Conservation (phyloP, 352 stramenopile species). For the Pythium guiyangense region DNA sequence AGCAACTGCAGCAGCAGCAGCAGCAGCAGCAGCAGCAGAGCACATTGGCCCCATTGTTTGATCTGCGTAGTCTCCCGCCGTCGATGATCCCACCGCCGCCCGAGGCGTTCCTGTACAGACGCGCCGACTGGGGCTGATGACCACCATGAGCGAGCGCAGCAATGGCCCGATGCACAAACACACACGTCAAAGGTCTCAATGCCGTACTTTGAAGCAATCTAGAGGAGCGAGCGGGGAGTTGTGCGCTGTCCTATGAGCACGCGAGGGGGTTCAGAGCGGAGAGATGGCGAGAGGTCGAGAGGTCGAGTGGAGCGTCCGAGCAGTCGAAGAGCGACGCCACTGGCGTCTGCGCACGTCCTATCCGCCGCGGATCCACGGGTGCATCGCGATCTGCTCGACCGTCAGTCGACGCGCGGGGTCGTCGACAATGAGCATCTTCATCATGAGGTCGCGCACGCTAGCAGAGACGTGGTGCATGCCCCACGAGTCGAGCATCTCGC, state of each 20-base stretch:
- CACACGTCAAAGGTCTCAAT: constrained; percentile 3
- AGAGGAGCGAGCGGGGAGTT: constrained; percentile 9
- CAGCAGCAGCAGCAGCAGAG: no score
- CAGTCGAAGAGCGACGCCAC: no score
- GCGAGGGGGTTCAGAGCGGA: constrained; percentile 2
- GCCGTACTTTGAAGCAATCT: constrained; percentile 14
- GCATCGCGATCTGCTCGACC: constrained; percentile 79
- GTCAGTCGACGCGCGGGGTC: constrained; percentile 67
- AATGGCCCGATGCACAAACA: no score
- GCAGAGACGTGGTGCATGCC: constrained; percentile 76
- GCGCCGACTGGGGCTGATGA: constrained; percentile 63
- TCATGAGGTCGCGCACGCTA: constrained; percentile 70
- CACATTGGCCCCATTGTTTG: background rate
- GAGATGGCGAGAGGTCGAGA: no score
- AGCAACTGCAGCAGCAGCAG: no score
- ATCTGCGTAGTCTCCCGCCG: constrained; percentile 42
- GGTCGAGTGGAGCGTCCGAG: no score
- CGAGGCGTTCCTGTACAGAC: constrained; percentile 36
- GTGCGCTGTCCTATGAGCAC: constrained; percentile 26
- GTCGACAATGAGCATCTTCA: constrained; percentile 78
- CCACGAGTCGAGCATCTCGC: constrained; percentile 86
- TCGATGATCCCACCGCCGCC: constrained; percentile 68
- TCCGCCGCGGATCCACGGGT: constrained; percentile 75
- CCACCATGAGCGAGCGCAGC: no score
- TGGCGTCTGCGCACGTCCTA: constrained; percentile 25